Evolutionary conservation across 805 yeast genomes (phyloP), one percentile per base, ranked within the genome.

Genomic region (Lachancea nothofagi): DNA sequence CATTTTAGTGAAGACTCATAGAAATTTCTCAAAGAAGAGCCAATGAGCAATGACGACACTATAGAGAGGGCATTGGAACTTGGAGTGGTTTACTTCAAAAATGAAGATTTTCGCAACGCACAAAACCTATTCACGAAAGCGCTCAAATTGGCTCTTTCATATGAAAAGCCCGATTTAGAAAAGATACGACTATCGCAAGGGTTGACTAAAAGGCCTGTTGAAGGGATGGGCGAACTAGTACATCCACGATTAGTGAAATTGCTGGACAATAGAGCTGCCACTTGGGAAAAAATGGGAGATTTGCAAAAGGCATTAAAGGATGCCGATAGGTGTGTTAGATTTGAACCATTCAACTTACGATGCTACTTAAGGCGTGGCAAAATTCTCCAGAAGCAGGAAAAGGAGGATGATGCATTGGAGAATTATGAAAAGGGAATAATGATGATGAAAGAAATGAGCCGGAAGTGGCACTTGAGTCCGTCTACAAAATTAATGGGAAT

Each of bases 361-460:
- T 46, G 60, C 20, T 59, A 56, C 34, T 41, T 59, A 8, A 42
- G 61, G 32, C 35, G 50, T 17, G 61, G 59, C 14, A 59, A 50
- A 32, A 15, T 56, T 7, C 41, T 55, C 17, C 58, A 54, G 36
- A 47, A 42, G 14, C 45, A 47, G 10, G 33, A 38, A 2, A 47
- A 43, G 20, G 50, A 48, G 15, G 42, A 39, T 6, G 47, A 49
- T 13, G 63, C 64, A 0, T 50, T 51, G 30, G 27, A 41, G 2
- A 35, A 26, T 19, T 59, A 54, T 20, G 44, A 44, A 19, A 22
- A 36, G 15, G 64, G 54, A 0, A 25, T 59, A 6, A 14, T 18
- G 3, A 46, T 33, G 20, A 45, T 44, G 2, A 34, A 40, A n/a
- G 44, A 41, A 13, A 53, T 46, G 4, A 18, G 38, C 7, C 38